These are phyloP conservation scores for Cornus florida DNA, from an alignment of 148 eudicot genomes.

Conservation along the genomic window DNA sequence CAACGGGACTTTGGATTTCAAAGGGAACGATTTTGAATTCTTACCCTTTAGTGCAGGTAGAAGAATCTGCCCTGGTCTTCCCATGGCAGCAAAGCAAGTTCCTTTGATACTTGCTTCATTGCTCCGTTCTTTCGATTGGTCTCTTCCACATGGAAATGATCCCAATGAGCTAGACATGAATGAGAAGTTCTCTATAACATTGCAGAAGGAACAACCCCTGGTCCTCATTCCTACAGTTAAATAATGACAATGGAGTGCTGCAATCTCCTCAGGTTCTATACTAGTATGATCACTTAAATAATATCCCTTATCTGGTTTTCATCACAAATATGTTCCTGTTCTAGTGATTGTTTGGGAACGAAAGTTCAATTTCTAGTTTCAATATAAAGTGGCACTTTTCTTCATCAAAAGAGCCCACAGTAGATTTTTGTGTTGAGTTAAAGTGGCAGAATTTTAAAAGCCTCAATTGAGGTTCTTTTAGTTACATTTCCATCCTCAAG, in stretches of 20 bases:
- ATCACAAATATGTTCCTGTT: too few relatives aligned
- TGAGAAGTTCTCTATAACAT: slow-evolving; percentile 11
- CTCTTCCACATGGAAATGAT: not conserved
- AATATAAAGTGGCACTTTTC: too few relatives aligned
- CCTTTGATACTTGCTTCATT: not conserved
- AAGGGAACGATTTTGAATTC: not conserved
- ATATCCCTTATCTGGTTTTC: too few relatives aligned
- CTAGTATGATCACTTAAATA: too few relatives aligned
- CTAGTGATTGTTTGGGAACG: too few relatives aligned
- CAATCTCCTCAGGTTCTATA: not conserved
- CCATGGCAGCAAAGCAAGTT: not conserved
- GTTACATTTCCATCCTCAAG: too few relatives aligned
- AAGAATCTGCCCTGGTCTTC: not conserved
- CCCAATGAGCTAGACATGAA: slow-evolving; percentile 11
- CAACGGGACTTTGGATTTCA: not conserved
- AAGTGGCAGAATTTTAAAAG: too few relatives aligned
- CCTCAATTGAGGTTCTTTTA: too few relatives aligned
- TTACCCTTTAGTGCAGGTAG: not conserved
- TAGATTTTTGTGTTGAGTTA: too few relatives aligned
- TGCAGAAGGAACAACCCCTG: slow-evolving; percentile 12
- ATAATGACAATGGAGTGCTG: not conserved
- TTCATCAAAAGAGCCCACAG: too few relatives aligned
- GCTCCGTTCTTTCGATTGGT: not conserved
- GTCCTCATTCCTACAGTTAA: slow-evolving; percentile 3
- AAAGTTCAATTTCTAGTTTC: too few relatives aligned